These are phyloP conservation scores for Triticum timopheevii DNA, from an alignment of 176 grass and related monocot genomes.

Conservation along the genomic window DNA sequence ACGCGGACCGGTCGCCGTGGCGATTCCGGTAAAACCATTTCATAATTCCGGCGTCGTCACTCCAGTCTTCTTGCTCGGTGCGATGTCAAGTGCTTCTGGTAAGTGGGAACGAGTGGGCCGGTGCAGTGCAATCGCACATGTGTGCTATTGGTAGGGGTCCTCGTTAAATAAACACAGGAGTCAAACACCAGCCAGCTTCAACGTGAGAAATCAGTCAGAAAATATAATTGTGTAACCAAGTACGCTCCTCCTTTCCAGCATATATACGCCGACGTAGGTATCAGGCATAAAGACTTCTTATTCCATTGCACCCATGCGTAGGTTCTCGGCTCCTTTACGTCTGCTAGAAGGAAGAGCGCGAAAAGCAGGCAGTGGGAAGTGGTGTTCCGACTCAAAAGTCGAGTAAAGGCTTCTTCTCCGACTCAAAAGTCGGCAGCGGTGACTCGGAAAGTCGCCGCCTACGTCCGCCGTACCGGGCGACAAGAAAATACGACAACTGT, in stretches of 20 bases:
- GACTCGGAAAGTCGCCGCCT: conserved; percentile 52
- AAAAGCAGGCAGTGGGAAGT: conserved; percentile 44
- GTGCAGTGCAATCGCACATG: background rate
- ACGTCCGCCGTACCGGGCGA: conserved; percentile 35
- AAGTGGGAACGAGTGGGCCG: background rate
- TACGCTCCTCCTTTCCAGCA: background rate
- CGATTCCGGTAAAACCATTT: background rate
- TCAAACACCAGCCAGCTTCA: conserved; percentile 24
- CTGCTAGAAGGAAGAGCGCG: background rate
- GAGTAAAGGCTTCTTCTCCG: conserved; percentile 18
- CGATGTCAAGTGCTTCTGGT: background rate
- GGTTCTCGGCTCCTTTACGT: conserved; percentile 19
- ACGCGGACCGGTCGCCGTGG: background rate
- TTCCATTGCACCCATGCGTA: background rate
- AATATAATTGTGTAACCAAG: background rate
- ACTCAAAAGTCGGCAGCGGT: conserved; percentile 42
- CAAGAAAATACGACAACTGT: background rate
- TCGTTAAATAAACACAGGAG: background rate
- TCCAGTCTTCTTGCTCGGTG: background rate
- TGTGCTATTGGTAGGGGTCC: background rate
- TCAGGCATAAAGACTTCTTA: conserved; percentile 14
- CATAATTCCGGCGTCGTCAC: background rate
- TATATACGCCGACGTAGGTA: background rate
- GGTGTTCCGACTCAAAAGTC: conserved; percentile 53
- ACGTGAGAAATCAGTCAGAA: background rate